Base-by-base conservation (phyloP, 2,329 filamentous ascomycete species). In the Myrmaecium sp. region DNA sequence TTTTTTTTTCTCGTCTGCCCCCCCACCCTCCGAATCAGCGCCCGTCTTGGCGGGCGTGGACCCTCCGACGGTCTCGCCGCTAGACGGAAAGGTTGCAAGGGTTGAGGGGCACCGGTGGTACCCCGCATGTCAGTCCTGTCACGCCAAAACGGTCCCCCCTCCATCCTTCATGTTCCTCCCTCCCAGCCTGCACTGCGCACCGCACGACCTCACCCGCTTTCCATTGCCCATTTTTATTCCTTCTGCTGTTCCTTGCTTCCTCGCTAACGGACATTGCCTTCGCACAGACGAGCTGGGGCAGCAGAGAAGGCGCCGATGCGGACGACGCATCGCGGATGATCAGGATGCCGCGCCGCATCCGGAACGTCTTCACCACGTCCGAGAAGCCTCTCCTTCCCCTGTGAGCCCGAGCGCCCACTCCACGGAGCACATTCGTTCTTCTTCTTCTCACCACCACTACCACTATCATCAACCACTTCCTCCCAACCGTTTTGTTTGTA, bases 271-370 rank as follows among this genome's bases (percentile, higher is more conserved):
- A 9, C 9, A 18, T 9, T 8, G 13, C 24, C 40, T 25, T 35
- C 32, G 23, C 27, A 31, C 47, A 94, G 84, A 94, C 84, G 23
- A 86, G 83, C 27, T 94, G 84, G 84, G 84, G 84, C 46, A 93
- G 82, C 55, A 76, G 84, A 53, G 80, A 82, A 42, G 84, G 89
- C 42, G 84, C 82, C 46, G 84, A 94, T 53, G 67, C 76, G 39
- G 78, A 91, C 40, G 48, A 52, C 35, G 49, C 50, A 36, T 45
- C 52, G 32, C 42, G 49, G 31, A 51, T 53, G 48, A n/a, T n/a
- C n/a, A n/a, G n/a, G n/a, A n/a, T n/a, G n/a, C n/a, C n/a, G n/a
- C n/a, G n/a, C n/a, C n/a, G n/a, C n/a, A n/a, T n/a, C n/a, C n/a
- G n/a, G n/a, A n/a, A n/a, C n/a, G n/a, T n/a, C n/a, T n/a, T n/a